A percentile compares a stretch with the other conserved stretches of the same genome.
These are phyloP conservation scores for Fragilaria crotonensis DNA, from an alignment of 108 stramenopile genomes.

Conservation along the genomic window DNA sequence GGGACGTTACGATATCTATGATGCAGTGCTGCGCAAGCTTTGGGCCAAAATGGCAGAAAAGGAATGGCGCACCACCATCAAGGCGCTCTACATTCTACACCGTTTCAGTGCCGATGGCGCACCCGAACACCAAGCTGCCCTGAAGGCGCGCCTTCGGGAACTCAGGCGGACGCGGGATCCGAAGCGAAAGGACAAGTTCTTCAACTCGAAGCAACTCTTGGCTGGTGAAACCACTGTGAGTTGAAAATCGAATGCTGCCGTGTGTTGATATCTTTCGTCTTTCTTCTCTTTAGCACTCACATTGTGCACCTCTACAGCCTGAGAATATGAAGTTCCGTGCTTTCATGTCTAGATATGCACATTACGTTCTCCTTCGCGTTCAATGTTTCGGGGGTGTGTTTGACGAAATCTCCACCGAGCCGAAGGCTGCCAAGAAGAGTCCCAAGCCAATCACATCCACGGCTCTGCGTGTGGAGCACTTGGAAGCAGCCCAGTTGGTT, in stretches of 20 bases:
- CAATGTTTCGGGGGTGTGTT: conserved; percentile 85
- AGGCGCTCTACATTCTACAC: conserved; percentile 84
- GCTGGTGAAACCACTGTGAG: conserved; percentile 56
- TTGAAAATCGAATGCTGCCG: conserved; percentile 8
- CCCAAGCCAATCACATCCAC: conserved; percentile 55
- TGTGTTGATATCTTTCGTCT: background rate
- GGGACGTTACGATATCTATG: conserved; percentile 82
- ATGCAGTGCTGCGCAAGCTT: conserved; percentile 81
- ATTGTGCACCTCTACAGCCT: conserved; percentile 20
- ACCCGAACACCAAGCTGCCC: conserved; percentile 73
- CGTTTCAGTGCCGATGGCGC: conserved; percentile 81
- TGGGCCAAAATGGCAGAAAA: conserved; percentile 91
- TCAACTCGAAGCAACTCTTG: conserved; percentile 75
- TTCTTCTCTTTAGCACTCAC: conserved; percentile 2
- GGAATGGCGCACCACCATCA: conserved; percentile 48
- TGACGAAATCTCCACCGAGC: conserved; percentile 59
- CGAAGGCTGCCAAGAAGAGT: conserved; percentile 17
- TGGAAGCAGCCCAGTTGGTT: conserved; percentile 73
- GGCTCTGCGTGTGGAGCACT: conserved; percentile 60
- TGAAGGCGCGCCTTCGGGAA: conserved; percentile 81
- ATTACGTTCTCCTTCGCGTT: conserved; percentile 84
- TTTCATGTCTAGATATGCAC: conserved; percentile 82
- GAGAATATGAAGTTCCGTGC: conserved; percentile 58
- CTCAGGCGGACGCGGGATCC: conserved; percentile 81
- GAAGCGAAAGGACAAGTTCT: conserved; percentile 80